Conservation (phyloP, 192 early-diverging fungal genomes). For the Gonapodya prolifera region DNA sequence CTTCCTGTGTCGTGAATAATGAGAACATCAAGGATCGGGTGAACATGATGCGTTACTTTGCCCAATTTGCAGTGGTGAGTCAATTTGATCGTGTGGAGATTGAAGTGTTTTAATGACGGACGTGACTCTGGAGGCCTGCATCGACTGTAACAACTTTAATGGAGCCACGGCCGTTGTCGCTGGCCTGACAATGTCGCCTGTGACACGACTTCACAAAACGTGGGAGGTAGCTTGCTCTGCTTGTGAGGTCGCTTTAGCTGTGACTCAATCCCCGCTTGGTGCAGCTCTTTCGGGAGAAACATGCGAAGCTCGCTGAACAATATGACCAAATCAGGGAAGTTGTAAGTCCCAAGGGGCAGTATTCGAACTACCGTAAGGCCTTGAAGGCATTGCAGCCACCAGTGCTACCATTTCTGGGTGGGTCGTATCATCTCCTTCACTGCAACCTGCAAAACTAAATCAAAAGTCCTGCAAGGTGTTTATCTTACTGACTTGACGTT, state of each 20-base stretch:
- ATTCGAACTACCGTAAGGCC: conserved; percentile 39
- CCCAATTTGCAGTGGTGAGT: background rate
- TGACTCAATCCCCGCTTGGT: background rate
- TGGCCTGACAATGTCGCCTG: conserved; percentile 33
- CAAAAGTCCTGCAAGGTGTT: conserved; percentile 28
- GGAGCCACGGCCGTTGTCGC: conserved; percentile 39
- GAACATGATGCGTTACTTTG: background rate
- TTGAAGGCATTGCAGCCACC: conserved; percentile 33
- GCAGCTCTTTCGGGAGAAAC: conserved; percentile 2
- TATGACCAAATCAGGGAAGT: conserved; percentile 17
- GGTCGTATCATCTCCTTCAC: background rate
- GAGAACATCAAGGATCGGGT: conserved; percentile 23
- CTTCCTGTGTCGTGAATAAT: conserved; percentile 1
- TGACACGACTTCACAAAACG: conserved; percentile 40
- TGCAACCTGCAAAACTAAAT: background rate
- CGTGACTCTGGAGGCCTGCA: conserved; percentile 24
- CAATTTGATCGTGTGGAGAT: background rate
- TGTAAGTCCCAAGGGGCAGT: conserved; percentile 40
- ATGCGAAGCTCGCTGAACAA: background rate
- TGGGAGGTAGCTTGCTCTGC: conserved; percentile 26
- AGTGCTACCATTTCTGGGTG: conserved; percentile 39
- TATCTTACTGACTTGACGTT: conserved; percentile 46
- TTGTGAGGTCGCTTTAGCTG: background rate
- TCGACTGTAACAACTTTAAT: conserved; percentile 42
- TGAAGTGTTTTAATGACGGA: background rate